Base-by-base conservation (phyloP, 345 rosid genomes). In the Hibiscus trionum region DNA sequence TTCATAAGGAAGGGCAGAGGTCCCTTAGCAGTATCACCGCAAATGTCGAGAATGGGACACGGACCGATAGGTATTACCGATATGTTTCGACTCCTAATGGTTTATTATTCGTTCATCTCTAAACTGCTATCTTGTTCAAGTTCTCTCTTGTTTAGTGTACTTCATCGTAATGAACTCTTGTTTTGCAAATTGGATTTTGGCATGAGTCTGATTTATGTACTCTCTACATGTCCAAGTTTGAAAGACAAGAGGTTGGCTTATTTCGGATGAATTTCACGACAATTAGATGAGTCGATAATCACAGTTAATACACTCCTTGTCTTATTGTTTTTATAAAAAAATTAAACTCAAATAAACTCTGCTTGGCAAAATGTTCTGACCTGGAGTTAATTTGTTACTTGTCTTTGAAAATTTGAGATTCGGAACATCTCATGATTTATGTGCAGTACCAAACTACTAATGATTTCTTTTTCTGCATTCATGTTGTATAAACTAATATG, bases 61-160 rank as follows among this genome's bases (percentile, higher is more conserved):
- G 78, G 46, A 78, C 77, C 69, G 91, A 87, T 74, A 87, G 96
- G 98, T 90, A 77, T 12, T 12, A 1, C 68, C n/a, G 11, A 11
- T 21, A 58, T 5, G 39, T 33, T 46, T 47, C n/a, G 7, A 39
- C 16, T 65, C 47, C 35, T 14, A 14, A 49, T 49, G 53, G 53
- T 49, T 49, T 14, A 49, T 4, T 49, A 12, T 49, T 49, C 53
- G 1, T 49, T 49, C n/a, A 49, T 12, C 53, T 49, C 0, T 14
- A 14, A 50, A 50, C 17, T 15, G 56, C 7, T 50, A 50, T 50
- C 56, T 50, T 50, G 7, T 16, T 50, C 8, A 19, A 50, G n/a
- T 24, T 3, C 10, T 47, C n/a, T 67, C 17, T 4, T 1, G 9
- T 50, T 50, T 11, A 50, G 1, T 50, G 55, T 50, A 50, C 53